Base-by-base conservation (phyloP, 805 yeast genomes). In the Yamadazyma akitaensis region DNA sequence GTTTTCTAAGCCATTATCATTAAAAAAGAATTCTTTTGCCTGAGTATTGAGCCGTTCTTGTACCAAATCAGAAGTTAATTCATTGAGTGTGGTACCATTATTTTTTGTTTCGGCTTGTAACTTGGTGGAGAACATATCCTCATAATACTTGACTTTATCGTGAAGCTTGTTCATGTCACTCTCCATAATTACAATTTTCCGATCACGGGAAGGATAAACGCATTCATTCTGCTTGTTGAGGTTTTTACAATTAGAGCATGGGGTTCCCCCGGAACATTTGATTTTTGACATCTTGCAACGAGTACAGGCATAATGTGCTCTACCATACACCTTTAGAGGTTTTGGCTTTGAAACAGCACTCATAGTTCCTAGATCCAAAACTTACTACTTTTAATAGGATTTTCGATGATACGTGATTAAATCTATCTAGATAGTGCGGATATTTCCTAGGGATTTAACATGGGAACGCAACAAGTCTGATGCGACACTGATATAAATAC, bases 141-240 rank as follows among this genome's bases (percentile, higher is more conserved):
- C 73, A 41, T 66, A 55, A 40, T 60, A 57, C 36, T 58, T 58
- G 13, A 68, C 62, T 34, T 63, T 55, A 36, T 60, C 67, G 46
- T 68, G 68, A 13, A 70, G 53, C 26, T 59, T 55, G 45, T 67
- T 61, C 51, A 70, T 56, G 28, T 70, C 75, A 44, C 67, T 62
- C 53, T 70, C 74, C 75, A 70, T 70, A 32, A 70, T 67, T 34
- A 70, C 68, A 26, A 70, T 65, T 51, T 70, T 70, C 34, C 76
- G 59, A 51, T 70, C 73, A 18, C 68, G 61, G 10, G 62, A 48
- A 3, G 73, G 73, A 49, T 70, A 70, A 3, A 59, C 51, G 46
- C 76, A 70, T 11, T 54, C 64, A 25, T 55, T 60, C 11, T 51
- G 61, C 50, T 64, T 67, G 46, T 60, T 62, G 40, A 60, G 60